Conservation (phyloP, 495 filamentous ascomycete species). For the Hyphodiscus hymeniophilus region DNA sequence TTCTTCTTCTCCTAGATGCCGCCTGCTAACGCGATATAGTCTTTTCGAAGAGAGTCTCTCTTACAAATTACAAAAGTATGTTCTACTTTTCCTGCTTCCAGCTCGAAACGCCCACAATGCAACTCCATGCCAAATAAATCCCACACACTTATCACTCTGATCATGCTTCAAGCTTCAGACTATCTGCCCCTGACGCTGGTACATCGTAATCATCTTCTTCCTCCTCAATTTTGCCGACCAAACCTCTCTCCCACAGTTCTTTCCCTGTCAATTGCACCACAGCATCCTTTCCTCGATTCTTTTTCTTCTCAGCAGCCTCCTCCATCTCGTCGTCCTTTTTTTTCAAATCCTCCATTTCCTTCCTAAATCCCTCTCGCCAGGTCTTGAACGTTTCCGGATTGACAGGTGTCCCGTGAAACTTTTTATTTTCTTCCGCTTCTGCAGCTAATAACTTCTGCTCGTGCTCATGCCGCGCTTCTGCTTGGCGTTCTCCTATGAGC, state of each 20-base stretch:
- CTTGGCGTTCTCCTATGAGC: slow-evolving; percentile 62
- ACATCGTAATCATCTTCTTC: slow-evolving; percentile 55
- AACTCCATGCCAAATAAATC: slow-evolving; percentile 17
- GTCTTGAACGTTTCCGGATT: slow-evolving; percentile 73
- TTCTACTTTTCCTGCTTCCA: not conserved
- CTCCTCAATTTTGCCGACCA: slow-evolving; percentile 66
- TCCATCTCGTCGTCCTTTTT: slow-evolving; percentile 56
- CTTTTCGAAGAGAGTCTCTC: too few species aligned
- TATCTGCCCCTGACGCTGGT: slow-evolving; percentile 51
- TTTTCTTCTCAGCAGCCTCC: slow-evolving; percentile 70
- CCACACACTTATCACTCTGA: slow-evolving; percentile 8
- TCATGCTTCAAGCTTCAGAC: slow-evolving; percentile 56
- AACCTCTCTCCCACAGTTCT: slow-evolving; percentile 77
- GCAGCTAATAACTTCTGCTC: slow-evolving; percentile 60
- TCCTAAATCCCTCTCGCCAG: slow-evolving; percentile 73
- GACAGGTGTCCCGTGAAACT: slow-evolving; percentile 89
- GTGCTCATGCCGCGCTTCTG: slow-evolving; percentile 46
- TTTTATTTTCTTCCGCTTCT: slow-evolving; percentile 90
- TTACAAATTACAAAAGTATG: too few species aligned
- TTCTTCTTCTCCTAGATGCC: too few species aligned
- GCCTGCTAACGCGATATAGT: too few species aligned
- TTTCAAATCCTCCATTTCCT: slow-evolving; percentile 68
- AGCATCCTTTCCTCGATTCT: slow-evolving; percentile 56
- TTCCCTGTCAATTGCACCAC: slow-evolving; percentile 59
- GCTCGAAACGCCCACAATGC: slow-evolving; percentile 14